These are phyloP conservation scores for Diplosphaera chodatii DNA, from an alignment of 139 green algal species.

Conservation along the genomic window DNA sequence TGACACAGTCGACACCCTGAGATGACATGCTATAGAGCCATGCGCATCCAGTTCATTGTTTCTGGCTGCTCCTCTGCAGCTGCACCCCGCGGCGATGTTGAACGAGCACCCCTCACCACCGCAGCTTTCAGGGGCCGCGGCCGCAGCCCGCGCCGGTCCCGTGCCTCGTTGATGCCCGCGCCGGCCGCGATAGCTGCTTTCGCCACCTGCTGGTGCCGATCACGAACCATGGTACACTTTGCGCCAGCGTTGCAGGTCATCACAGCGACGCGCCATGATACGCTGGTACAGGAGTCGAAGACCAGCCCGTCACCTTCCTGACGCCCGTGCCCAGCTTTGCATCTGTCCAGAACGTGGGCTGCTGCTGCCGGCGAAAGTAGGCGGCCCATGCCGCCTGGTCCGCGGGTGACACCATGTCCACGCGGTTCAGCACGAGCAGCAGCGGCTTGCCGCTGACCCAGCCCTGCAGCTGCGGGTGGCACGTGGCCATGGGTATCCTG, in stretches of 20 bases:
- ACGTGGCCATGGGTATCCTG: conserved; percentile 52
- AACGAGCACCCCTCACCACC: too few species aligned
- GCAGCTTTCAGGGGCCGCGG: conserved; percentile 71
- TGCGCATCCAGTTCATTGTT: too few species aligned
- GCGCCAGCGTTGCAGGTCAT: too few species aligned
- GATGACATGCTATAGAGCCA: too few species aligned
- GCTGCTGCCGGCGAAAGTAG: conserved; percentile 37
- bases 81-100: too few species aligned
- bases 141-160: conserved; percentile 49
- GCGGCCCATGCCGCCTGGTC: conserved; percentile 63
- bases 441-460: conserved; percentile 74
- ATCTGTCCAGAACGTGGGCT: conserved; percentile 66
- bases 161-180: conserved; percentile 69
- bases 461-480: conserved; percentile 58
- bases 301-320: conserved; percentile 5
- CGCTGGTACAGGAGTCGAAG: too few species aligned
- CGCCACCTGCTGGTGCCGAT: conserved; percentile 24
- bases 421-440: conserved; percentile 87
- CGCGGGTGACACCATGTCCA: conserved; percentile 72
- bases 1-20: too few species aligned
- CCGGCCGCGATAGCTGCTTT: conserved; percentile 29
- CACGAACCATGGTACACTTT: too few species aligned
- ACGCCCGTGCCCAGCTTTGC: conserved; percentile 46
- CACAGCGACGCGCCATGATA: too few species aligned
- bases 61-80: too few species aligned